Base-by-base conservation (phyloP, 495 filamentous ascomycete species). In the Cryomyces minteri region DNA sequence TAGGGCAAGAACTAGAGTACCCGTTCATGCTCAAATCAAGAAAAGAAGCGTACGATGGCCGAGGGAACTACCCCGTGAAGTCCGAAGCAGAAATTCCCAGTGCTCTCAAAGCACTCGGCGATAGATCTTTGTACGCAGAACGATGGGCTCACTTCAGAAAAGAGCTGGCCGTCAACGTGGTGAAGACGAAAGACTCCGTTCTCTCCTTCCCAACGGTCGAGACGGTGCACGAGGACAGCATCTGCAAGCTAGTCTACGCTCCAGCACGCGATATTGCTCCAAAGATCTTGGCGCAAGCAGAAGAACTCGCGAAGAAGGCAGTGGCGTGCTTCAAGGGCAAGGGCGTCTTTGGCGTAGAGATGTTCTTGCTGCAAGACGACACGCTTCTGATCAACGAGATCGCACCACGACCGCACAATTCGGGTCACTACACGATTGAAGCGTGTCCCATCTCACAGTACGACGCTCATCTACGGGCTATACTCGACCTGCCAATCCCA, bases 361-460 rank as follows among this genome's bases (percentile, higher is more conserved):
- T 96, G 79, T 98, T 96, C 61, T 67, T 95, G 6, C 72, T 92
- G n/a, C 64, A 79, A 39, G 76, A 92, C 55, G 72, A 62, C 8
- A 62, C 58, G 1, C 68, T 93, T 4, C 63, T 93, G 49, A 69
- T 98, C 45, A 94, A 93, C 61, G 90, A 98, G 62, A 81, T 95
- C 43, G 90, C 90, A n/a, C 86, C 85, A 40, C 76, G 90, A 7
- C 85, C 88, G 38, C 90, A 98, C 64, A 98, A 96, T 63, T 93
- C 85, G 1, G 90, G 90, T 10, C 90, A 98, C 62, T 92, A 90
- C 65, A 95, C 85, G 18, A 98, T 98, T 54, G 90, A 98, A 68
- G 84, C 84, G 31, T 87, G 92, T 47, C 73, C 75, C 0, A 68
- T 90, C 48, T 94, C 87, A 14, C 90, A 98, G 61, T 98, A 82